Evolutionary conservation across 257 asterid species (phyloP).

Genomic region (Nicotiana tabacum): DNA sequence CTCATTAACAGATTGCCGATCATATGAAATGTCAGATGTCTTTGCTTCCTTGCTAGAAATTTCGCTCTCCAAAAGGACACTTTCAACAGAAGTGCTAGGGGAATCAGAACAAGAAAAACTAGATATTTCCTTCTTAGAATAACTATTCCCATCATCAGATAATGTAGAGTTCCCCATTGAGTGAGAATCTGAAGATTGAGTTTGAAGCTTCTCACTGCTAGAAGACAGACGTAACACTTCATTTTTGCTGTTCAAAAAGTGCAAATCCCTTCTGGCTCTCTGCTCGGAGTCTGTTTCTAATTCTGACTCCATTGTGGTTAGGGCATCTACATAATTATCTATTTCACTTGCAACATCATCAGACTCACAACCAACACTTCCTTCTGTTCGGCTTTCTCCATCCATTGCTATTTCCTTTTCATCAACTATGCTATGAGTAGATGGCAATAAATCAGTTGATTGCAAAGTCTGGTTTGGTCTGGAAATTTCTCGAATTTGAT

Average conservation of each 20-base stretch:
- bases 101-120: slow-evolving; percentile 34
- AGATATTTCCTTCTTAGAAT: slow-evolving; percentile 27
- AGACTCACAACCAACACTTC: slow-evolving; percentile 43
- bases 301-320: slow-evolving; percentile 71
- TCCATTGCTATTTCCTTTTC: slow-evolving; percentile 43
- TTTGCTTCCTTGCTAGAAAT: slow-evolving; percentile 17
- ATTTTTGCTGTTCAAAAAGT: slow-evolving; percentile 27
- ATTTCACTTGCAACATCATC: slow-evolving; percentile 69
- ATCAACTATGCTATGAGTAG: slow-evolving; percentile 28
- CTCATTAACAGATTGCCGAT: slow-evolving; percentile 3
- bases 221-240: slow-evolving; percentile 27
- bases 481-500: slow-evolving; percentile 26
- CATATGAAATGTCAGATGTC: slow-evolving; percentile 16
- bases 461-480: slow-evolving; percentile 26
- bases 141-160: slow-evolving; percentile 44
- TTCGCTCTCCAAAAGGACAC: slow-evolving; percentile 21
- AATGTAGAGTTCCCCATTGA: slow-evolving; percentile 47
- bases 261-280: slow-evolving; percentile 40
- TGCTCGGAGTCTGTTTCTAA: slow-evolving; percentile 61
- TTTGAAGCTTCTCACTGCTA: slow-evolving; percentile 34
- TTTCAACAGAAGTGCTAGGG: slow-evolving; percentile 27
- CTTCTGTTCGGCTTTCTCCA: slow-evolving; percentile 40
- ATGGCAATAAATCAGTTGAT: slow-evolving; percentile 28
- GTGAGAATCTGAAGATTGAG: slow-evolving; percentile 52
- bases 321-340: slow-evolving; percentile 76